Base-by-base conservation (phyloP, 2,329 filamentous ascomycete genomes). In the Berkeleyomyces rouxiae region DNA sequence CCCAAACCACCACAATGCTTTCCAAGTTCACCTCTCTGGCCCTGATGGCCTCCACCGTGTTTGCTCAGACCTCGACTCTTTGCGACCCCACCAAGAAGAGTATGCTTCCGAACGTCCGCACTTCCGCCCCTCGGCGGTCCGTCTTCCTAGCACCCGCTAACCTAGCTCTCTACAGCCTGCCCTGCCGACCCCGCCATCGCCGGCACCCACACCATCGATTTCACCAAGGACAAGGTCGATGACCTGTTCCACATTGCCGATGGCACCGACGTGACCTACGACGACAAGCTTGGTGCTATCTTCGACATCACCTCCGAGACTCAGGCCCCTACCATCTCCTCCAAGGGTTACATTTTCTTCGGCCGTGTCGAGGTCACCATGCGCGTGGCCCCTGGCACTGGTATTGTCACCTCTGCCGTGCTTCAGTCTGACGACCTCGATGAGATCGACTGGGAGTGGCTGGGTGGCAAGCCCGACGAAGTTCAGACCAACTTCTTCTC, bases 391-490 rank as follows among this genome's bases (percentile, higher is more conserved):
- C 81, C 86, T 2, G 93, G 92, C 51, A 78, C 78, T 5, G 93
- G 93, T 67, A 87, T 99, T 67, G 88, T 99, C 66, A 96, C 90
- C 75, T 91, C 87, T 67, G 80, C 88, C 47, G 90, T 97, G 49
- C 77, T 99, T 67, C 87, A 96, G 77, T 96, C 89, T 1, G 88
- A 95, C 70, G 82, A 85, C 70, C 79, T 95, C 23, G 90, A 96
- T 72, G 90, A 96, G 78, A 93, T 97, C 66, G 92, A 97, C 74
- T 95, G 90, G 87, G 92, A 97, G 75, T 96, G 89, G 86, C 79
- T 97, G 64, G 93, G 92, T 64, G 85, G 83, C 61, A 82, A 89
- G 70, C 75, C 79, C 67, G 74, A 77, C 37, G 79, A 92, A 72
- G 90, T 91, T 40, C 92, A 96, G 76, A 87, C 83, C 71, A 95